phyloP scores from a whole-genome alignment of 1,284 basidiomycete genomes.

The Prillingera fragicola region DNA sequence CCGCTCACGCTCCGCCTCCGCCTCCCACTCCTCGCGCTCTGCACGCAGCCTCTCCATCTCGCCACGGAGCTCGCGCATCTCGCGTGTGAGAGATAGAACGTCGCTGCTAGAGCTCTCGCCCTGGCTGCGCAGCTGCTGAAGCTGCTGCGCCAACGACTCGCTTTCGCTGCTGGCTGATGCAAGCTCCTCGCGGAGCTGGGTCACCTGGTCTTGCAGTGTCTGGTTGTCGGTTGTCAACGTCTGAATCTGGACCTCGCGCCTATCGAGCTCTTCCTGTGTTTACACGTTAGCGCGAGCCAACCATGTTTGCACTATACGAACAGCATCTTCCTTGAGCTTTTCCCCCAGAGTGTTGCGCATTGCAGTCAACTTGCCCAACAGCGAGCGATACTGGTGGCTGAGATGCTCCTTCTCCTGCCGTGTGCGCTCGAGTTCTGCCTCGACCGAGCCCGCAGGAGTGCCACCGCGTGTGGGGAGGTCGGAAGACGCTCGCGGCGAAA shows the following conservation, averaged over 20 bases:
- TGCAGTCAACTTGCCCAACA: constrained; percentile 80
- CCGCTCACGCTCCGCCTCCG: constrained; percentile 66
- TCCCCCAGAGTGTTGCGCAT: constrained; percentile 93
- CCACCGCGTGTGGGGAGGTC: constrained; percentile 10
- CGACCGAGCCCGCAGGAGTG: constrained; percentile 22
- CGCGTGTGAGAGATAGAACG: constrained; percentile 65
- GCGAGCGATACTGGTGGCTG: constrained; percentile 74
- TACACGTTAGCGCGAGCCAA: not conserved
- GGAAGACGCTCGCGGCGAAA: constrained; percentile 7
- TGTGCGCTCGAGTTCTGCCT: constrained; percentile 46
- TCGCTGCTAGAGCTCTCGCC: constrained; percentile 60
- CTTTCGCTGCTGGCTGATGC: constrained; percentile 66
- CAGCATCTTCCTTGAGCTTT: constrained; percentile 92
- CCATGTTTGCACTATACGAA: constrained; percentile 56
- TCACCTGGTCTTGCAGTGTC: constrained; percentile 62
- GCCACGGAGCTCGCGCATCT: constrained; percentile 69
- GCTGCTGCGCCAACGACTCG: constrained; percentile 62
- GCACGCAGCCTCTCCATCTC: constrained; percentile 77
- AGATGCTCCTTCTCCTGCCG: constrained; percentile 77
- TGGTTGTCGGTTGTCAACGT: constrained; percentile 69
- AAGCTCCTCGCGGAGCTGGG: constrained; percentile 72
- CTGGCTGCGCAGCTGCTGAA: constrained; percentile 53
- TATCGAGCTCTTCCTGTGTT: constrained; percentile 91
- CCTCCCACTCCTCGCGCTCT: constrained; percentile 84
- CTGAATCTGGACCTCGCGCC: constrained; percentile 73